Evolutionary conservation across 2,329 filamentous ascomycete species (phyloP).

Genomic region (Diplodia mutila): DNA sequence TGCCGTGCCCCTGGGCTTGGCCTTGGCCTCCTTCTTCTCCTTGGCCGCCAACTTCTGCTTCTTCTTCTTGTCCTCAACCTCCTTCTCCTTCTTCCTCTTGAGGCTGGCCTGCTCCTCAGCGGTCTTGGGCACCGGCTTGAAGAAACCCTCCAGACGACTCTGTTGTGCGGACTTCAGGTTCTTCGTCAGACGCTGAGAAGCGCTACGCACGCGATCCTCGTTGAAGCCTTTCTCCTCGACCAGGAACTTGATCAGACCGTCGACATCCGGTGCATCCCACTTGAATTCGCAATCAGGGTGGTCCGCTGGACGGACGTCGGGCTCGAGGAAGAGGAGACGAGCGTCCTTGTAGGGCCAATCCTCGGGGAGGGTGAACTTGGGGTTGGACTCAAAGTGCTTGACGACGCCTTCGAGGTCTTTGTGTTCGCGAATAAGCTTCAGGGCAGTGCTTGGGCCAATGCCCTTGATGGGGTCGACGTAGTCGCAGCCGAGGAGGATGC

Average conservation of each 20-base stretch:
- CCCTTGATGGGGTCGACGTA: constrained; percentile 97
- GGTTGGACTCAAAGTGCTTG: constrained; percentile 74
- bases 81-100: constrained; percentile 94
- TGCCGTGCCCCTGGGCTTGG: constrained; percentile 73
- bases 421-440: constrained; percentile 93
- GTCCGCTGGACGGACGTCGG: constrained; percentile 82
- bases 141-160: constrained; percentile 91
- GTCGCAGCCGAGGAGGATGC: constrained; percentile 95
- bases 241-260: constrained; percentile 85
- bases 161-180: constrained; percentile 91
- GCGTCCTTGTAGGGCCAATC: constrained; percentile 96
- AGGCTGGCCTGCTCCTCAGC: constrained; percentile 80
- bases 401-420: constrained; percentile 86
- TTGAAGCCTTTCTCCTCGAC: constrained; percentile 96
- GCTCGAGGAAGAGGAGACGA: constrained; percentile 86
- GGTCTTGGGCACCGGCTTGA: constrained; percentile 89
- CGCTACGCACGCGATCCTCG: constrained; percentile 86
- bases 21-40: constrained; percentile 89
- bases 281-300: constrained; percentile 93
- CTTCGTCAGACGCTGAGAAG: constrained; percentile 79
- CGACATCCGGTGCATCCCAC: constrained; percentile 91
- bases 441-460: constrained; percentile 85
- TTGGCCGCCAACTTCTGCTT: constrained; percentile 93
- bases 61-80: constrained; percentile 91
- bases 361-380: constrained; percentile 85